Percentiles rank a stretch among this genome's conserved stretches.
Evolutionary conservation across 805 yeast genomes (phyloP).

Genomic region (Kodamaea nitidulidarum): DNA sequence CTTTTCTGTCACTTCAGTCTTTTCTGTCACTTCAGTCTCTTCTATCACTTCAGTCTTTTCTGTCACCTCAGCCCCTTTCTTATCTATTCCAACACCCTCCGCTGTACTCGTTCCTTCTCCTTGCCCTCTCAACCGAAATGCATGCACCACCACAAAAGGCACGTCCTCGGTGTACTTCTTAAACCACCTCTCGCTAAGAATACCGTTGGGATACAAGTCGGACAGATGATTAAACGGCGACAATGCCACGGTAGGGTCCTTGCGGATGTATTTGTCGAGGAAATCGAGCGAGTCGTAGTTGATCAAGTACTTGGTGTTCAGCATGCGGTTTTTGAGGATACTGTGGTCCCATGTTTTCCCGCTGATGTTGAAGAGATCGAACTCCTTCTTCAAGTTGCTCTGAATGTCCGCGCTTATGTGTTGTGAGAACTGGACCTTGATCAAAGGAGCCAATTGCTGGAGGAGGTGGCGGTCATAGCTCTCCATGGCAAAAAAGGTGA

Average conservation of each 20-base stretch:
- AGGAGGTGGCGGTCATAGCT: constrained; percentile 23
- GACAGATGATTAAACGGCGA: constrained; percentile 38
- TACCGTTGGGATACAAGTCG: constrained; percentile 25
- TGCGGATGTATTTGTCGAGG: constrained; percentile 6
- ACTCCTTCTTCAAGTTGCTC: constrained; percentile 8
- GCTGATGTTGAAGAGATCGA: constrained; percentile 17
- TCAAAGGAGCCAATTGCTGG: constrained; percentile 36
- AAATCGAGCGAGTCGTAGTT: constrained; percentile 7
- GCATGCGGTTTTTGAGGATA: constrained; percentile 33
- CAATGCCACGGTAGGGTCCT: constrained; percentile 6
- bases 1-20: no score
- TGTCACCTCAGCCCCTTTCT: no score
- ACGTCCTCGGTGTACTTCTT: constrained; percentile 25
- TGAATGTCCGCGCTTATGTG: constrained; percentile 12
- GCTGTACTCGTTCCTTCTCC: constrained; percentile 4
- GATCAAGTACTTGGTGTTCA: constrained; percentile 30
- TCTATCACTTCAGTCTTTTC: no score
- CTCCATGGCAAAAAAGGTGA: no score
- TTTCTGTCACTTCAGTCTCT: no score
- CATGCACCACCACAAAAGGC: constrained; percentile 31
- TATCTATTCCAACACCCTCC: not conserved
- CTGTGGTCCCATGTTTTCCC: constrained; percentile 35
- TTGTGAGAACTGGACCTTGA: constrained; percentile 13
- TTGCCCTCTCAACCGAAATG: constrained; percentile 16
- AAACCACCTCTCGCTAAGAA: constrained; percentile 33